Evolutionary conservation across 2,329 filamentous ascomycete genomes (phyloP).

Genomic region (Sarocladium oryzae): DNA sequence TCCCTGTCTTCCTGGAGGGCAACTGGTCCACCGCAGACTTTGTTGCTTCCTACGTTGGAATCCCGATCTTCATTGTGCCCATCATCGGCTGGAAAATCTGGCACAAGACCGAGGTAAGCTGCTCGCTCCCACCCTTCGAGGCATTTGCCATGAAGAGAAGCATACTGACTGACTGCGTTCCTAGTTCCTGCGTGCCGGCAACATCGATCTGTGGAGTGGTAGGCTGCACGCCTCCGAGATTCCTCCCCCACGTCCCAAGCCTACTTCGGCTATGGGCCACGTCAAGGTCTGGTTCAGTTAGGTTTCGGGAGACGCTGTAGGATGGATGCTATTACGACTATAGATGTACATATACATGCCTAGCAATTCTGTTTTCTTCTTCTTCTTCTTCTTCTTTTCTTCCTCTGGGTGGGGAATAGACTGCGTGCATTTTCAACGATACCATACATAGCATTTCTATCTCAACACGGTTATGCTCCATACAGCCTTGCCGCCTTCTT

Average conservation of each 20-base stretch:
- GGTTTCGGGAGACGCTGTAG: no score
- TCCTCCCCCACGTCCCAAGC: not conserved
- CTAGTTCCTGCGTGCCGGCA: not conserved
- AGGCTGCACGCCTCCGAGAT: not conserved
- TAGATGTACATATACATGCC: no score
- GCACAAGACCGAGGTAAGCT: conserved; percentile 13
- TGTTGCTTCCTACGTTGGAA: conserved; percentile 49
- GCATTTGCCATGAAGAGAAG: no score
- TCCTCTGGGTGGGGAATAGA: no score
- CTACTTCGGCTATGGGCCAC: not conserved
- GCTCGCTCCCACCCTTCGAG: no score
- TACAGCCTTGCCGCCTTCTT: no score
- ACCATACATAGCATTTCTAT: no score
- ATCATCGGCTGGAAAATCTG: conserved; percentile 51
- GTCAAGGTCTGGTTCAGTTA: not conserved
- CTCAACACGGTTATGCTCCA: no score
- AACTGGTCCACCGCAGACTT: conserved; percentile 56
- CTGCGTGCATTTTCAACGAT: no score
- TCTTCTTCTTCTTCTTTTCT: no score
- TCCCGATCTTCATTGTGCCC: conserved; percentile 45
- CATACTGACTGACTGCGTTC: not conserved
- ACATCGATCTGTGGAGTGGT: conserved; percentile 6
- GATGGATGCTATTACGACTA: no score
- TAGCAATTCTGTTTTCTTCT: no score
- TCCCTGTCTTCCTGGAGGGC: conserved; percentile 58